Percentiles rank a stretch among this genome's conserved stretches.
These are phyloP conservation scores for Ophiocordyceps camponoti-leonardi DNA, from an alignment of 2,329 filamentous ascomycete species.

Conservation along the genomic window DNA sequence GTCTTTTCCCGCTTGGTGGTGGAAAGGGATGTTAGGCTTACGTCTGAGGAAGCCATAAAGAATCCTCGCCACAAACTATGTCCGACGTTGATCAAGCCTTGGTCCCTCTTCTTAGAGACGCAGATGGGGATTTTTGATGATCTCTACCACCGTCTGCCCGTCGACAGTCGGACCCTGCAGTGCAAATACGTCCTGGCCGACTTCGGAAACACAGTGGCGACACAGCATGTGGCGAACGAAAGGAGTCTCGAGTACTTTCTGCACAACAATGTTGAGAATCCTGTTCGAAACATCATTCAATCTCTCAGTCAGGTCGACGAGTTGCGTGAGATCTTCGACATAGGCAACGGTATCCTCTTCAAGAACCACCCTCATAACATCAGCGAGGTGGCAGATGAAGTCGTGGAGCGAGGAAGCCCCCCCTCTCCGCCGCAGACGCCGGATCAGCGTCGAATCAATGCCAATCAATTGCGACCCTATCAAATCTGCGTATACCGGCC, in stretches of 20 bases:
- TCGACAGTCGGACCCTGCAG: constrained; percentile 10
- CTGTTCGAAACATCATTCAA: constrained; percentile 12
- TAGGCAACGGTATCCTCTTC: constrained; percentile 14
- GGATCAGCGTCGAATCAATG: constrained; percentile 3
- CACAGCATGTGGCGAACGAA: constrained; percentile 8
- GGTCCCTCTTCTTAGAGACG: constrained; percentile 12
- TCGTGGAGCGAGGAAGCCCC: neutral
- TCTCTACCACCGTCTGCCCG: constrained; percentile 7
- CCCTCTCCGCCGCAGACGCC: constrained; percentile 4
- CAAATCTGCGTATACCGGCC: constrained; percentile 12
- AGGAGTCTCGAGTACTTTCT: constrained; percentile 14
- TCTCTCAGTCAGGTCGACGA: constrained; percentile 8
- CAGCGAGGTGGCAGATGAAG: constrained; percentile 6
- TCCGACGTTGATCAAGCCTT: constrained; percentile 11
- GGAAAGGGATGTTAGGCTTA: constrained; percentile 9
- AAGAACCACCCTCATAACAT: constrained; percentile 12
- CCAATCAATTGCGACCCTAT: constrained; percentile 12
- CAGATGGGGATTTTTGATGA: constrained; percentile 7
- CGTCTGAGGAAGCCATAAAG: constrained; percentile 11
- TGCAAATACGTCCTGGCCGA: constrained; percentile 7
- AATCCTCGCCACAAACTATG: constrained; percentile 13
- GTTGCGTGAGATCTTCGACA: constrained; percentile 6
- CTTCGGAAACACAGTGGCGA: constrained; percentile 7
- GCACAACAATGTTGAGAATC: constrained; percentile 12
- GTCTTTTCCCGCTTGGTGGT: constrained; percentile 10